These are phyloP conservation scores for Symbiodinium natans DNA, from an alignment of 73 alveolate species.

Conservation along the genomic window DNA sequence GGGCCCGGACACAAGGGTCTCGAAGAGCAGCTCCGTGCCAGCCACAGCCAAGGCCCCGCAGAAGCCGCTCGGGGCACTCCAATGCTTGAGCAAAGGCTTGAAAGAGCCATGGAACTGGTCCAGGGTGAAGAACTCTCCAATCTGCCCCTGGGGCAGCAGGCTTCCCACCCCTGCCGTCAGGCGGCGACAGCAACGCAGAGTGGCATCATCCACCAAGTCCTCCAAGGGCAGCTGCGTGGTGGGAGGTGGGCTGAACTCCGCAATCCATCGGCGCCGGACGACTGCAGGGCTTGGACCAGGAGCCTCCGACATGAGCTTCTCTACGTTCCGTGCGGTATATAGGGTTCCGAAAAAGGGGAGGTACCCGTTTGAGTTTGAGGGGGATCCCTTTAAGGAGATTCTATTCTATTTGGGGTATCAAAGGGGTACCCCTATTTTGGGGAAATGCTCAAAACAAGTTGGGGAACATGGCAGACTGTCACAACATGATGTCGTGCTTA, in stretches of 20 bases:
- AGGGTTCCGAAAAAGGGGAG: no score
- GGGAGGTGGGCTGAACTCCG: neutral
- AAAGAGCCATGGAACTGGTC: conserved; percentile 8
- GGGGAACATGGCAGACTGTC: no score
- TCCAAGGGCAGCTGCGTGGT: neutral
- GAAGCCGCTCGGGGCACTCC: neutral
- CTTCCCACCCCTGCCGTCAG: neutral
- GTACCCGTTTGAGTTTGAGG: no score
- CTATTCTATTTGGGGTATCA: no score
- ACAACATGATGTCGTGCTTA: no score
- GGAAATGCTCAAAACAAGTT: no score
- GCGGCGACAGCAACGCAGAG: neutral
- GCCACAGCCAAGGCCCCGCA: conserved; percentile 9
- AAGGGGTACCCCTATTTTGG: no score
- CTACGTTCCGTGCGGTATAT: no score
- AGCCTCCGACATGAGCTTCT: neutral
- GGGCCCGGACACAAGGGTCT: neutral
- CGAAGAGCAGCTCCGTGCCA: neutral
- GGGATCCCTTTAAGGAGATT: no score
- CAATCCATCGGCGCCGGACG: neutral
- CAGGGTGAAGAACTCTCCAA: neutral
- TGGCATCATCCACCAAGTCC: neutral
- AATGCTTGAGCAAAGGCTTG: neutral
- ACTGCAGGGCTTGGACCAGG: neutral
- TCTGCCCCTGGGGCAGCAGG: conserved; percentile 7